Conservation (phyloP, 2,329 filamentous ascomycete species). For the Apiospora rasikravindrae region DNA sequence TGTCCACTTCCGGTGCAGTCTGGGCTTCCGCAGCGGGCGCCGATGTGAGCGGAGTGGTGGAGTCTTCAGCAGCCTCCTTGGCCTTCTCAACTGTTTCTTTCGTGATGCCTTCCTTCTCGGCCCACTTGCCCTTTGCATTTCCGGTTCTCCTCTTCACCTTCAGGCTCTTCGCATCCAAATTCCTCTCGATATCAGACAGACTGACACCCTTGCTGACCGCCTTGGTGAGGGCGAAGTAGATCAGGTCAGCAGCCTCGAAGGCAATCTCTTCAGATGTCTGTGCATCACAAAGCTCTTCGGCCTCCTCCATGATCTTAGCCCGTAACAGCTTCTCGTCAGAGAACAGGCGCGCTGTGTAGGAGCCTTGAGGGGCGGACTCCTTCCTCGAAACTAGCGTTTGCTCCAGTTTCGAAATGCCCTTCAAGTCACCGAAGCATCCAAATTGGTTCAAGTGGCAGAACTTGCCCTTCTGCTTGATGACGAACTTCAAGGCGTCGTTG, state of each 20-base stretch:
- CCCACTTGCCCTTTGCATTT: slow-evolving; percentile 93
- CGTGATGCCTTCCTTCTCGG: slow-evolving; percentile 77
- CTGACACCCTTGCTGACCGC: slow-evolving; percentile 84
- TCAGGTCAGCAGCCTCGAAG: slow-evolving; percentile 91
- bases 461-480: slow-evolving; percentile 85
- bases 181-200: slow-evolving; percentile 88
- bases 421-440: slow-evolving; percentile 88
- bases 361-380: slow-evolving; percentile 80
- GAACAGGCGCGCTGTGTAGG: slow-evolving; percentile 93
- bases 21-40: slow-evolving; percentile 50
- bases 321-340: slow-evolving; percentile 86
- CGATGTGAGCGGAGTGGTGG: slow-evolving; percentile 39
- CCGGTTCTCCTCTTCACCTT: slow-evolving; percentile 94
- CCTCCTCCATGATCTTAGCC: slow-evolving; percentile 99
- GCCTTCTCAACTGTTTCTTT: slow-evolving; percentile 39
- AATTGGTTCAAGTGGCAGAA: slow-evolving; percentile 96
- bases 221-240: slow-evolving; percentile 95
- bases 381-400: slow-evolving; percentile 86
- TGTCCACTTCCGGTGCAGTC: slow-evolving; percentile 43
- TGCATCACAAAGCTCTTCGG: slow-evolving; percentile 90
- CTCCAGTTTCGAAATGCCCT: slow-evolving; percentile 82
- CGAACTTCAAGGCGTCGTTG: slow-evolving; percentile 87
- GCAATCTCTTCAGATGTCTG: slow-evolving; percentile 82
- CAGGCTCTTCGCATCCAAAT: slow-evolving; percentile 90
- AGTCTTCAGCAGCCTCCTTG: slow-evolving; percentile 42